Conservation (phyloP, 1,139 yeast genomes). For the Yamadazyma songkhlaensis region DNA sequence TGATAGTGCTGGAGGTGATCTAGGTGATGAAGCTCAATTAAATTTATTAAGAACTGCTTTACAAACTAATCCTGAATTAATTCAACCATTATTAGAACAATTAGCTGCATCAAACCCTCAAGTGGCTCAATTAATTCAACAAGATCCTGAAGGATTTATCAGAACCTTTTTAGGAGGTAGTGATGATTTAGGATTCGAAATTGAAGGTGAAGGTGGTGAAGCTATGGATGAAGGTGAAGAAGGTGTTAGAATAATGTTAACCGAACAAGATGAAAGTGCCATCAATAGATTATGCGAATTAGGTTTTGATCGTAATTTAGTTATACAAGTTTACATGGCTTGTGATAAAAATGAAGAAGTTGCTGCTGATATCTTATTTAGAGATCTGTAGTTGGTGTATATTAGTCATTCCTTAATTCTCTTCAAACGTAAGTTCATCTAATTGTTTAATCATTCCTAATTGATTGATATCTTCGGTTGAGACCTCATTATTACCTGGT, state of each 20-base stretch:
- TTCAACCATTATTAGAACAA: conserved; percentile 82
- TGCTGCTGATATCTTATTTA: conserved; percentile 86
- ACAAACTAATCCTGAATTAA: conserved; percentile 84
- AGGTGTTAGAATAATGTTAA: conserved; percentile 56
- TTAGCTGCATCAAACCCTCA: conserved; percentile 84
- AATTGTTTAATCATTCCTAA: conserved; percentile 18
- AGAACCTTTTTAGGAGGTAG: conserved; percentile 64
- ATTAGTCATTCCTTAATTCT: conserved; percentile 7
- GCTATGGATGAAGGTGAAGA: conserved; percentile 35
- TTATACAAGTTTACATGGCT: conserved; percentile 93
- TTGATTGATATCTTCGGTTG: conserved; percentile 23
- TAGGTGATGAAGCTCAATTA: conserved; percentile 52
- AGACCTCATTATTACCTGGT: conserved; percentile 69
- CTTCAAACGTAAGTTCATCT: background rate
- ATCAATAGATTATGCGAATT: conserved; percentile 84
- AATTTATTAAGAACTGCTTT: conserved; percentile 73
- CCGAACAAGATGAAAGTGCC: conserved; percentile 86
- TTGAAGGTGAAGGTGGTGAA: conserved; percentile 31
- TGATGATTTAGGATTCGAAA: conserved; percentile 43
- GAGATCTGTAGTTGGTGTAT: conserved; percentile 36
- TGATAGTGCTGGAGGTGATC: conserved; percentile 21
- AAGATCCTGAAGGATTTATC: conserved; percentile 84
- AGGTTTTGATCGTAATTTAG: conserved; percentile 87
- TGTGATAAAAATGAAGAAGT: conserved; percentile 97
- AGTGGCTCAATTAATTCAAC: conserved; percentile 75